These are phyloP conservation scores for Neopestalotiopsis sp. DNA, from an alignment of 2,329 filamentous ascomycete genomes.

Conservation along the genomic window DNA sequence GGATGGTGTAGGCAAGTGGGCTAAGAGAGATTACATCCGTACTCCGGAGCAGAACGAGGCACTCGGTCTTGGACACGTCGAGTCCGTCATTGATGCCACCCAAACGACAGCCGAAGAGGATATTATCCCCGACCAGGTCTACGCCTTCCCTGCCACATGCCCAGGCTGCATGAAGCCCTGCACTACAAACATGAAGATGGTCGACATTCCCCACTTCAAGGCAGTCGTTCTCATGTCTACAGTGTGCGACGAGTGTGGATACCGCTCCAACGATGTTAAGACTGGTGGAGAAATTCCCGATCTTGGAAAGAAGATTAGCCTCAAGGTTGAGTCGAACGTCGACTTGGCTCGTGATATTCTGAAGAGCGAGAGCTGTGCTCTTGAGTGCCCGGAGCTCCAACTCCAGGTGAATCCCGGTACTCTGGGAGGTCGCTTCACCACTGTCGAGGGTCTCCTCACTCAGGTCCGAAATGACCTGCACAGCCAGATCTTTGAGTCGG, in stretches of 20 bases:
- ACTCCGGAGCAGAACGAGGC: constrained; percentile 85
- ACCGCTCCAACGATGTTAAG: constrained; percentile 96
- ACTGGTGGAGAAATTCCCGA: constrained; percentile 92
- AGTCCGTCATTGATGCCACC: constrained; percentile 54
- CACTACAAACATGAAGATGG: constrained; percentile 97
- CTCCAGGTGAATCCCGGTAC: constrained; percentile 92
- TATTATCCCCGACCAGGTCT: constrained; percentile 92
- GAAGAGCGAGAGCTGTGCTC: constrained; percentile 90
- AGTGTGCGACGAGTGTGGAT: constrained; percentile 88
- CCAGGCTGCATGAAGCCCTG: constrained; percentile 88
- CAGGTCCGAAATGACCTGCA: constrained; percentile 91
- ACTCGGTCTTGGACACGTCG: constrained; percentile 75
- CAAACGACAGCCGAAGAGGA: constrained; percentile 63
- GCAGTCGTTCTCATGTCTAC: constrained; percentile 97
- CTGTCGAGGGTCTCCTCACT: constrained; percentile 89
- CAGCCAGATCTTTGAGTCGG: constrained; percentile 83
- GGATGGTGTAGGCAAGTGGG: constrained; percentile 85
- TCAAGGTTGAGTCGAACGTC: constrained; percentile 70
- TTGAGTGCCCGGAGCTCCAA: constrained; percentile 86
- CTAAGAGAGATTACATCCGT: constrained; percentile 81
- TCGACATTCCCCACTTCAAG: constrained; percentile 97
- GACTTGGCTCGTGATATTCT: constrained; percentile 93
- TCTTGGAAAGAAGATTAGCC: constrained; percentile 81
- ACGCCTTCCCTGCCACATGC: constrained; percentile 89
- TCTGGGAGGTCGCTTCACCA: constrained; percentile 94